A percentile compares a stretch with the other conserved stretches of the same genome.
Evolutionary conservation across 2,329 filamentous ascomycete species (phyloP).

Genomic region (Celoporthe dispersa): DNA sequence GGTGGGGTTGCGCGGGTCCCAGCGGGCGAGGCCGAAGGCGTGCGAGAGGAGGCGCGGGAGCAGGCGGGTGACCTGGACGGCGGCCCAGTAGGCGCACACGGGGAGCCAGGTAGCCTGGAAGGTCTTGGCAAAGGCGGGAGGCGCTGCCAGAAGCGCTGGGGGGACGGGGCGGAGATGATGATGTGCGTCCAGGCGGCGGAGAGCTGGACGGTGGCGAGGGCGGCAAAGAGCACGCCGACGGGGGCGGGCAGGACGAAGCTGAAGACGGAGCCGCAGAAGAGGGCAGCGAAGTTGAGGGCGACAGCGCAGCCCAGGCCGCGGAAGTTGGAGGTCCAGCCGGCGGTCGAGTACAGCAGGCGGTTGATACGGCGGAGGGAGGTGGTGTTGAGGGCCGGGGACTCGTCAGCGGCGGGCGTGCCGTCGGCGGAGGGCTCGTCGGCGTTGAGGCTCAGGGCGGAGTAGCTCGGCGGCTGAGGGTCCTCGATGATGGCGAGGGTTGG

Average conservation of each 20-base stretch:
- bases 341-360: slow-evolving; percentile 62
- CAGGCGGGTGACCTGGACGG: slow-evolving; percentile 53
- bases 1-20: slow-evolving; percentile 43
- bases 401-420: slow-evolving; percentile 39
- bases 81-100: slow-evolving; percentile 64
- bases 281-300: slow-evolving; percentile 42
- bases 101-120: slow-evolving; percentile 73
- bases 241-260: slow-evolving; percentile 46
- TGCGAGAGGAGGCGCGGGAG: slow-evolving; percentile 53
- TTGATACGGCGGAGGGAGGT: slow-evolving; percentile 56
- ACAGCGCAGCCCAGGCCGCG: slow-evolving; percentile 65
- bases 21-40: slow-evolving; percentile 51
- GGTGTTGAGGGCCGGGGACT: slow-evolving; percentile 49
- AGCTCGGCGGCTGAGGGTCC: slow-evolving; percentile 59
- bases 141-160: slow-evolving; percentile 68
- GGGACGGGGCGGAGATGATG: slow-evolving; percentile 73
- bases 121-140: slow-evolving; percentile 66
- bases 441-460: slow-evolving; percentile 54
- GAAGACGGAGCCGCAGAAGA: slow-evolving; percentile 46
- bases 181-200: slow-evolving; percentile 84
- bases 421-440: slow-evolving; percentile 41
- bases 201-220: slow-evolving; percentile 68
- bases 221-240: slow-evolving; percentile 59
- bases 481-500: slow-evolving; percentile 62
- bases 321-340: slow-evolving; percentile 69